These are phyloP conservation scores for Ephemerocybe angulata DNA, from an alignment of 768 basidiomycete genomes.

Conservation along the genomic window DNA sequence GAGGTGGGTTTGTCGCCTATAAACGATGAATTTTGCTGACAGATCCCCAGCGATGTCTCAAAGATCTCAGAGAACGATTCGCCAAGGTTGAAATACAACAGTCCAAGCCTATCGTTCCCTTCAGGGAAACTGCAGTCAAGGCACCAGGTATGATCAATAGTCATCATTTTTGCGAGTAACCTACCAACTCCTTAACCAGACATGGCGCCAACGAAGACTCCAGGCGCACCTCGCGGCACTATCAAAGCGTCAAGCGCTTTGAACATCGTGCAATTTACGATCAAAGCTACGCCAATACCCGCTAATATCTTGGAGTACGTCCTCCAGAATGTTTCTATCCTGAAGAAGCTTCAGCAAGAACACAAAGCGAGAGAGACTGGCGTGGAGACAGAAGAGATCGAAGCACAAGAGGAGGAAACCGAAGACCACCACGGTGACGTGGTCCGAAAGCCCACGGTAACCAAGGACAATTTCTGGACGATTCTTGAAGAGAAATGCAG, in stretches of 20 bases:
- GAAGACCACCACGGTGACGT: slow-evolving; percentile 51
- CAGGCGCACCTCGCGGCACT: slow-evolving; percentile 70
- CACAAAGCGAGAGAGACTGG: slow-evolving; percentile 29
- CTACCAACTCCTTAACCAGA: slow-evolving; percentile 43
- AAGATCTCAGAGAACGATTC: slow-evolving; percentile 94
- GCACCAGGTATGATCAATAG: slow-evolving; percentile 53
- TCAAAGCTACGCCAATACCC: slow-evolving; percentile 83
- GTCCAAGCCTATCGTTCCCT: slow-evolving; percentile 95
- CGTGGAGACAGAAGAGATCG: slow-evolving; percentile 30
- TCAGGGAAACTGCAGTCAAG: slow-evolving; percentile 90
- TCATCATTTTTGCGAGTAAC: neutral
- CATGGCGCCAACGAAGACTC: slow-evolving; percentile 81
- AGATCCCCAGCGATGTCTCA: slow-evolving; percentile 75
- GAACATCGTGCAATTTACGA: slow-evolving; percentile 72
- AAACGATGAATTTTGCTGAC: neutral
- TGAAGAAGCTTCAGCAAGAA: slow-evolving; percentile 59
- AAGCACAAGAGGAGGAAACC: slow-evolving; percentile 36
- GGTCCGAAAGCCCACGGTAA: slow-evolving; percentile 58
- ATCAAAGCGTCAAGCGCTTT: slow-evolving; percentile 66
- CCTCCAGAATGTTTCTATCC: slow-evolving; percentile 59
- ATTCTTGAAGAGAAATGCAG: slow-evolving; percentile 59
- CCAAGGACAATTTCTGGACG: slow-evolving; percentile 78
- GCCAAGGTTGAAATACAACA: slow-evolving; percentile 90
- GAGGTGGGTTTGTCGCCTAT: slow-evolving; percentile 53
- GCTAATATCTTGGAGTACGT: slow-evolving; percentile 70